A percentile compares a stretch with the other conserved stretches of the same genome.
Conservation (phyloP, 306 rosid genomes). For the Acacia melanoxylon region DNA sequence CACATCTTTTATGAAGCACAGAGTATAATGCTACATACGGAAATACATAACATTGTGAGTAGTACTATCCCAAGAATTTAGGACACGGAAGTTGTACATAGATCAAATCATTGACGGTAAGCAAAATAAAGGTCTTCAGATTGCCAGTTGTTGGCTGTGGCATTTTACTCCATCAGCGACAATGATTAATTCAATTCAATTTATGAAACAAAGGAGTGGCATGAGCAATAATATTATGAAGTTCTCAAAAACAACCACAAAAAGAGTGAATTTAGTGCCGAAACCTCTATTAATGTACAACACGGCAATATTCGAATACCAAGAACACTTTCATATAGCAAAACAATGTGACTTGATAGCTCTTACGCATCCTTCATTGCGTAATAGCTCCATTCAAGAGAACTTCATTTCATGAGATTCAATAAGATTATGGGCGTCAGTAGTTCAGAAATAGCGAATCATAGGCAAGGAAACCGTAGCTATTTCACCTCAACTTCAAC, state of each 20-base stretch:
- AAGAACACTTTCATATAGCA: background rate
- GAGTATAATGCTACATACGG: conserved; percentile 30
- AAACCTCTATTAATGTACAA: background rate
- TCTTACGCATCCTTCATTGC: background rate
- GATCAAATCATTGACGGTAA: background rate
- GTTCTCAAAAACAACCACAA: background rate
- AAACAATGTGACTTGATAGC: background rate
- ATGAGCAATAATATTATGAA: background rate
- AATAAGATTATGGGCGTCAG: background rate
- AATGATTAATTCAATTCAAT: conserved; percentile 7
- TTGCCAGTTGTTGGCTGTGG: background rate
- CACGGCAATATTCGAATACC: conserved; percentile 7
- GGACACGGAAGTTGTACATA: background rate
- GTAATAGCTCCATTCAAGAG: background rate
- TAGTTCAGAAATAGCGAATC: background rate
- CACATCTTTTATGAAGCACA: conserved; percentile 56
- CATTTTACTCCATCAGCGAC: conserved; percentile 8
- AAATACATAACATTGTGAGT: conserved; percentile 27
- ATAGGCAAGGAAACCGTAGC: background rate
- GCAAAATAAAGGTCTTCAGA: background rate
- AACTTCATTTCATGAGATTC: background rate
- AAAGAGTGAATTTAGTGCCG: background rate
- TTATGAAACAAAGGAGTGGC: background rate
- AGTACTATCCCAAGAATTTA: background rate
- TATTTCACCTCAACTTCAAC: background rate